Conservation (phyloP, 2,329 filamentous ascomycete genomes). For the Blumeriella jaapii region DNA sequence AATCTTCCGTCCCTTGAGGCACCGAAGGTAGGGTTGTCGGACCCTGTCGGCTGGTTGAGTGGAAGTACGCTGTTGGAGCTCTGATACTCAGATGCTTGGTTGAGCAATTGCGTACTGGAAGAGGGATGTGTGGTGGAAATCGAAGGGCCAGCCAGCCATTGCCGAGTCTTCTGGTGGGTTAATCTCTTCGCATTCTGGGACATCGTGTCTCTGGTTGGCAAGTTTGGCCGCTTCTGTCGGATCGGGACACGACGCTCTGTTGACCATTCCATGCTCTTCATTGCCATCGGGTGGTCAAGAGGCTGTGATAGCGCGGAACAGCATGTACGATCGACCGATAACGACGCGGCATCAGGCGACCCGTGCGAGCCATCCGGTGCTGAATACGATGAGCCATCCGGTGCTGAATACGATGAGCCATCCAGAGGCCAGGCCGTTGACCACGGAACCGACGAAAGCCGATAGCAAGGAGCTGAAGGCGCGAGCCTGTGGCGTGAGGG, state of each 20-base stretch:
- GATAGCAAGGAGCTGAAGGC: constrained; percentile 7
- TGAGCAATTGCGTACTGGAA: no score
- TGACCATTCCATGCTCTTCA: constrained; percentile 2
- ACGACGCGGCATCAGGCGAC: constrained; percentile 4
- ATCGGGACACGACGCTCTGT: constrained; percentile 1
- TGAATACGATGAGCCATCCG: constrained; percentile 6
- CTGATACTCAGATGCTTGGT: no score
- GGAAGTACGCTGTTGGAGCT: no score
- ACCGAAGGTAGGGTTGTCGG: no score
- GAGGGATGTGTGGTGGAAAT: no score
- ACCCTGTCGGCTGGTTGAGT: no score
- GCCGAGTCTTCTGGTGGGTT: no score
- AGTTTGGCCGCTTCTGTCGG: not conserved
- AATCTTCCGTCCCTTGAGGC: no score
- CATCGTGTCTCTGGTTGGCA: not conserved
- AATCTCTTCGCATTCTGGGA: no score
- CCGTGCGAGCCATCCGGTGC: constrained; percentile 6
- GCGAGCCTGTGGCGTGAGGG: constrained; percentile 5
- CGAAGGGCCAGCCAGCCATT: no score
- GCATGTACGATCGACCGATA: constrained; percentile 5
- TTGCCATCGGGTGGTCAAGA: constrained; percentile 1
- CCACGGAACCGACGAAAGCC: constrained; percentile 5
- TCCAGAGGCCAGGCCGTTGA: constrained; percentile 7
- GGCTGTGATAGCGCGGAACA: constrained; percentile 2
- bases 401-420: constrained; percentile 6